These are phyloP conservation scores for Barnettozyma populi DNA, from an alignment of 805 yeast genomes.

Conservation along the genomic window DNA sequence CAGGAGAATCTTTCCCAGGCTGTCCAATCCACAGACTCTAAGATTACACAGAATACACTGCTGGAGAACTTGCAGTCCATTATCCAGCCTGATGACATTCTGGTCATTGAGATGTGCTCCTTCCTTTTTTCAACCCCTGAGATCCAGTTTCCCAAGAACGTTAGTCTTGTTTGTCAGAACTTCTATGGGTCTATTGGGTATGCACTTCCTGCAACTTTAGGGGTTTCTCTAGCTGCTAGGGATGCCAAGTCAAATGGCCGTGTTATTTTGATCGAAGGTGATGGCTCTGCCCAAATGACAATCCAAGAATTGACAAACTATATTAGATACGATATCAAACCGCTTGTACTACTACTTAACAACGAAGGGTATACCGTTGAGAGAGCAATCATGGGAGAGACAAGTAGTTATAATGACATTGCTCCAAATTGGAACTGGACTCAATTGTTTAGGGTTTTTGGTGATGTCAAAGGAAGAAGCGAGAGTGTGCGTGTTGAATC, in stretches of 20 bases:
- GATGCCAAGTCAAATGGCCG: constrained; percentile 33
- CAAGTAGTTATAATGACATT: constrained; percentile 53
- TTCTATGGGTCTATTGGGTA: constrained; percentile 66
- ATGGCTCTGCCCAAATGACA: constrained; percentile 64
- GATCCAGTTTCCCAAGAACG: constrained; percentile 45
- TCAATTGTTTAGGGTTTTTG: constrained; percentile 44
- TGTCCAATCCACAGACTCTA: constrained; percentile 7
- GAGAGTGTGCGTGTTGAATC: constrained; percentile 38
- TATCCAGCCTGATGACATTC: constrained; percentile 51
- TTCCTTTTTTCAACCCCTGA: constrained; percentile 58
- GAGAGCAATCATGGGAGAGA: constrained; percentile 52
- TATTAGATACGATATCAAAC: constrained; percentile 47
- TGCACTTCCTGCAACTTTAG: constrained; percentile 58
- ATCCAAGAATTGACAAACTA: constrained; percentile 60
- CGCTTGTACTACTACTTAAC: constrained; percentile 55
- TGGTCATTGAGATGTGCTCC: constrained; percentile 62
- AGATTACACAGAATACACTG: constrained; percentile 38
- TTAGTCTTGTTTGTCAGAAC: constrained; percentile 53
- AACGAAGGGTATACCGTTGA: constrained; percentile 66
- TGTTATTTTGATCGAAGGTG: constrained; percentile 59
- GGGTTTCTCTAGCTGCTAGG: constrained; percentile 53
- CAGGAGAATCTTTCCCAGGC: neutral
- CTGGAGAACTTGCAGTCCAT: constrained; percentile 48
- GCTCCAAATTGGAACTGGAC: constrained; percentile 54
- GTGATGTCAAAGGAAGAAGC: constrained; percentile 40